Conservation (phyloP, 495 filamentous ascomycete genomes). For the Aspergillus mulundensis region DNA sequence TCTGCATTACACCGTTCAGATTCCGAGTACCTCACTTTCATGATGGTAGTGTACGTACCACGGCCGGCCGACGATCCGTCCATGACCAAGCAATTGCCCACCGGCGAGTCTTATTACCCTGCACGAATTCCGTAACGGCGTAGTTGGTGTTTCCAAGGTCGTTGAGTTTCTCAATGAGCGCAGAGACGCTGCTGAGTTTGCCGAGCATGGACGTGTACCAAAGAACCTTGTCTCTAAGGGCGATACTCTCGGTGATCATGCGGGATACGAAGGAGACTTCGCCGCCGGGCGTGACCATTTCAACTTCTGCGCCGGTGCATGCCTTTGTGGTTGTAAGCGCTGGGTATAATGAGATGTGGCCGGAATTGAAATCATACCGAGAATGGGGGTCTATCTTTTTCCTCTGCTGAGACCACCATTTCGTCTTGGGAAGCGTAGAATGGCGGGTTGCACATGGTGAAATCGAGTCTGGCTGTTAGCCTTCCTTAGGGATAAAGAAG, state of each 20-base stretch:
- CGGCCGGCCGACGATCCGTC: constrained; percentile 58
- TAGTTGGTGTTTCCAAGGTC: constrained; percentile 65
- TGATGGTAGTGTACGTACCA: constrained; percentile 34
- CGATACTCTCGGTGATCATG: constrained; percentile 70
- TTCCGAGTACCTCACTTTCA: background rate
- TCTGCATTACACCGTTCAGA: constrained; percentile 25
- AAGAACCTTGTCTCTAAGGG: constrained; percentile 54
- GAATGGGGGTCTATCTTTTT: constrained; percentile 65
- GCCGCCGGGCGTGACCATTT: constrained; percentile 86
- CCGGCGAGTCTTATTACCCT: constrained; percentile 73
- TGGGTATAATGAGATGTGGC: background rate
- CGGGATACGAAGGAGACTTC: constrained; percentile 75
- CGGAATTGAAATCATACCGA: constrained; percentile 40
- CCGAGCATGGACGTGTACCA: constrained; percentile 96
- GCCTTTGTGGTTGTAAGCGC: constrained; percentile 27
- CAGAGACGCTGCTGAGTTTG: constrained; percentile 66
- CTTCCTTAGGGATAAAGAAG: background rate
- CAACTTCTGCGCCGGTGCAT: constrained; percentile 76
- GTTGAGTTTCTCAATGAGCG: constrained; percentile 58
- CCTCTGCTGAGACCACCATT: constrained; percentile 57
- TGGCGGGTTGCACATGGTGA: constrained; percentile 92
- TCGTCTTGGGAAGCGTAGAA: constrained; percentile 78
- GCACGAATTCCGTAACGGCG: constrained; percentile 75
- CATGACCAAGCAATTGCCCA: constrained; percentile 93
- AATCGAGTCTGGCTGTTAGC: constrained; percentile 58